Conservation (phyloP, 1,284 basidiomycete genomes). For the Trametes hirsuta region DNA sequence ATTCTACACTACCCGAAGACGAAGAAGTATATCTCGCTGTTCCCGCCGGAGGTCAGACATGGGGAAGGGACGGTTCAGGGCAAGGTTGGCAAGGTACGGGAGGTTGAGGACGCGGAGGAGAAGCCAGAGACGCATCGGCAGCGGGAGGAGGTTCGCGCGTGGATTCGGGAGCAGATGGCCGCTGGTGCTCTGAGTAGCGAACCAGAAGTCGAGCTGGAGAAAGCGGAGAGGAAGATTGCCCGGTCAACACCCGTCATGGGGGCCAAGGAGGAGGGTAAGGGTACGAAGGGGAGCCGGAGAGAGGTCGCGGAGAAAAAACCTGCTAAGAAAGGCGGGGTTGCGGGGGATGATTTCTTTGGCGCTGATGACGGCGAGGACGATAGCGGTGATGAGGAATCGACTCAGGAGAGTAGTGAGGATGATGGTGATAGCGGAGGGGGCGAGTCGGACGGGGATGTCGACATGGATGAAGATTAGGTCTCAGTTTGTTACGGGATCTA, state of each 20-base stretch:
- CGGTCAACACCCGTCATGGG: neutral
- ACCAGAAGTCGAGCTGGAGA: constrained; percentile 55
- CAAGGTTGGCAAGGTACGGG: constrained; percentile 4
- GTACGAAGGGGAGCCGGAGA: neutral
- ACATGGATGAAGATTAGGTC: constrained; percentile 19
- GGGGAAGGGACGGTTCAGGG: constrained; percentile 30
- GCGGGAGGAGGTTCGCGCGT: constrained; percentile 64
- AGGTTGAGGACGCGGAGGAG: constrained; percentile 1
- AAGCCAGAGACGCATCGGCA: constrained; percentile 39
- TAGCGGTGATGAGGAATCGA: neutral
- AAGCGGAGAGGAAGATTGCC: constrained; percentile 2
- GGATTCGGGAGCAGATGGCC: constrained; percentile 68
- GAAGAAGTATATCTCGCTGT: constrained; percentile 85
- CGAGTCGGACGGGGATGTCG: constrained; percentile 7
- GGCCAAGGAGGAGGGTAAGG: neutral
- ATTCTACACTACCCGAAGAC: constrained; percentile 82
- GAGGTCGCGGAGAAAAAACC: neutral
- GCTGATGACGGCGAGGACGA: constrained; percentile 11
- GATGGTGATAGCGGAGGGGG: neutral
- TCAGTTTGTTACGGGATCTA: neutral
- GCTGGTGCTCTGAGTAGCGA: constrained; percentile 59
- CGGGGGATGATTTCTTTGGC: constrained; percentile 21
- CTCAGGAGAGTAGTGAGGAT: neutral
- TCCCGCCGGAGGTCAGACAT: constrained; percentile 67
- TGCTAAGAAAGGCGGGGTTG: constrained; percentile 3